Conservation (phyloP, 1,284 basidiomycete species). For the Xanthoconium separans region DNA sequence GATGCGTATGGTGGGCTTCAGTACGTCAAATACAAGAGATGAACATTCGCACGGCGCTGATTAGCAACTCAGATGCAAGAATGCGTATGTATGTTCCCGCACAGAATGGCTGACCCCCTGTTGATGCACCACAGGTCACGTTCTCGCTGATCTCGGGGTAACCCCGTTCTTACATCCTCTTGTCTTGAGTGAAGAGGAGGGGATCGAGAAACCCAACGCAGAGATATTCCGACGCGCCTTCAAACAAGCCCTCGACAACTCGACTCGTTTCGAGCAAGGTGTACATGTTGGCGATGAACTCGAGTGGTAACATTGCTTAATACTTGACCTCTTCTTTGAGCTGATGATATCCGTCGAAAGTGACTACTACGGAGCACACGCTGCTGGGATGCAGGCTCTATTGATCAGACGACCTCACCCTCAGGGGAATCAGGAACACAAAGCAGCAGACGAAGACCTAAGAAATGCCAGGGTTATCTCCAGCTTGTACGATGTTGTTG, state of each 20-base stretch:
- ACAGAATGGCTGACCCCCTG: background rate
- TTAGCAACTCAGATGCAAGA: constrained; percentile 71
- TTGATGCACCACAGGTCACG: constrained; percentile 39
- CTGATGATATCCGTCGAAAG: constrained; percentile 36
- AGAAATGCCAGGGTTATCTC: constrained; percentile 39
- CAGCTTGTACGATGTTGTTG: constrained; percentile 42
- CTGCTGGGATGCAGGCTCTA: constrained; percentile 58
- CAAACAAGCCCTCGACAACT: constrained; percentile 22
- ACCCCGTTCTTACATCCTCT: constrained; percentile 49
- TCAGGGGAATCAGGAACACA: constrained; percentile 49
- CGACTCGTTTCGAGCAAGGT: constrained; percentile 42
- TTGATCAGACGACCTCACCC: constrained; percentile 51
- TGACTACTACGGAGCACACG: constrained; percentile 65
- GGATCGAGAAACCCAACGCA: constrained; percentile 63
- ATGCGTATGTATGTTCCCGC: constrained; percentile 50
- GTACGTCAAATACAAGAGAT: constrained; percentile 47
- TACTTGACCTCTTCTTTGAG: background rate
- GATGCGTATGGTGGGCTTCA: constrained; percentile 25
- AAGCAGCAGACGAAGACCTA: constrained; percentile 43
- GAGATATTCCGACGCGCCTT: constrained; percentile 56
- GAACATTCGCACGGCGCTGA: constrained; percentile 52
- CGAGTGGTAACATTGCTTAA: constrained; percentile 44
- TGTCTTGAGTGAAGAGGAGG: constrained; percentile 63
- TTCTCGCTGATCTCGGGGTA: constrained; percentile 59
- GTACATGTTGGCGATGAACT: constrained; percentile 76